These are phyloP conservation scores for Coniella lustricola DNA, from an alignment of 2,329 filamentous ascomycete species.

Conservation along the genomic window DNA sequence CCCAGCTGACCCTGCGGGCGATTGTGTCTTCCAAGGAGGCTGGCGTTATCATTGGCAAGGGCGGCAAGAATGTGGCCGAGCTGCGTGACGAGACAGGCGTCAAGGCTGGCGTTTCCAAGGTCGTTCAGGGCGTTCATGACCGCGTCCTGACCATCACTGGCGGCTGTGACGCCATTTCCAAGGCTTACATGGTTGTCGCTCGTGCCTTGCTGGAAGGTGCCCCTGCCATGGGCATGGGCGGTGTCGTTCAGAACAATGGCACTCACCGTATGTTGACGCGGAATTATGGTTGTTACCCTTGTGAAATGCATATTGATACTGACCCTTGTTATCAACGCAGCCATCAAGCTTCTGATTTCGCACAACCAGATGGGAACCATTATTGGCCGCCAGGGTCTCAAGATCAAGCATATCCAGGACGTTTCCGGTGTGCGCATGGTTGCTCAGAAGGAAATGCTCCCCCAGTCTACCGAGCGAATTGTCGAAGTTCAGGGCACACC, in stretches of 20 bases:
- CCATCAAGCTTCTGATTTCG: constrained; percentile 95
- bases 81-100: constrained; percentile 96
- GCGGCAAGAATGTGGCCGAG: constrained; percentile 95
- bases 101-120: constrained; percentile 97
- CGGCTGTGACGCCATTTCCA: constrained; percentile 77
- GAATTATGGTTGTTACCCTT: background rate
- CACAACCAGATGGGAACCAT: constrained; percentile 99
- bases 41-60: constrained; percentile 98
- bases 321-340: constrained; percentile 38
- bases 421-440: constrained; percentile 97
- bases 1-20: constrained; percentile 87
- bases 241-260: constrained; percentile 76
- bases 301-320: background rate
- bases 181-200: constrained; percentile 89
- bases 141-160: constrained; percentile 94
- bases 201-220: constrained; percentile 88
- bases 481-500: constrained; percentile 95
- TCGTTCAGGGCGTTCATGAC: constrained; percentile 94
- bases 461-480: constrained; percentile 95
- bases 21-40: constrained; percentile 99
- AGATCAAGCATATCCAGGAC: constrained; percentile 99
- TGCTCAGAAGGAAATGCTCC: constrained; percentile 98
- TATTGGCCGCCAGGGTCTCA: constrained; percentile 90
- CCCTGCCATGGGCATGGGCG: constrained; percentile 93
- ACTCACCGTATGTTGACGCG: constrained; percentile 73